Percentiles rank a stretch among this genome's conserved stretches.
These are phyloP conservation scores for Salix viminalis DNA, from an alignment of 345 rosid species.

Conservation along the genomic window DNA sequence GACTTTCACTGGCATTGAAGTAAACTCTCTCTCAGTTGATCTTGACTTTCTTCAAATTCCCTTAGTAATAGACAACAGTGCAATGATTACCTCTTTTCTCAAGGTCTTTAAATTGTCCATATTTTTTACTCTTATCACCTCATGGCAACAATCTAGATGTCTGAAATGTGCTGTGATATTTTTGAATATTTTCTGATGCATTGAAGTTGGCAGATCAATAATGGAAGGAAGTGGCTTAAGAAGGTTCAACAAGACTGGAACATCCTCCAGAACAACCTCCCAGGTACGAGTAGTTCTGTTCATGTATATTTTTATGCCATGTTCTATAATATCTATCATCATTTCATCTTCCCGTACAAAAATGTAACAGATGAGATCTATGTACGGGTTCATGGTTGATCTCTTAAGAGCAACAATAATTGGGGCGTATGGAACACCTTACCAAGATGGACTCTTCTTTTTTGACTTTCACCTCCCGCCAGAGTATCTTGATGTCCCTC, in stretches of 20 bases:
- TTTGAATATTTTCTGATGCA: background rate
- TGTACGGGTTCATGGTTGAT: conserved; percentile 92
- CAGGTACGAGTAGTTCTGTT: conserved; percentile 50
- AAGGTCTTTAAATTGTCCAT: background rate
- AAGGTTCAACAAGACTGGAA: conserved; percentile 98
- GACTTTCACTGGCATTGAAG: background rate
- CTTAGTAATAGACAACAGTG: background rate
- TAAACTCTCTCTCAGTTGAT: background rate
- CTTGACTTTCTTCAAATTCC: background rate
- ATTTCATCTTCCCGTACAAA: conserved; percentile 10
- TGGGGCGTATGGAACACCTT: conserved; percentile 96
- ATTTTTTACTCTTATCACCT: background rate
- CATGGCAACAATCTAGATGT: background rate
- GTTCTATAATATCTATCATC: background rate
- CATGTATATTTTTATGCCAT: conserved; percentile 2
- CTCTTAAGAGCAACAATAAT: conserved; percentile 84
- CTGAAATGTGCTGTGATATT: background rate
- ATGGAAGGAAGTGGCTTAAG: conserved; percentile 83
- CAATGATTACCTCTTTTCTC: background rate
- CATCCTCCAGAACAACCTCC: conserved; percentile 93
- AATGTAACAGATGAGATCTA: conserved; percentile 66
- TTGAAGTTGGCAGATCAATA: conserved; percentile 49
- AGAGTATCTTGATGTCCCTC: conserved; percentile 86
- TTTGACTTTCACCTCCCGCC: conserved; percentile 92
- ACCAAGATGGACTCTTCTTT: conserved; percentile 97